Evolutionary conservation across 1,284 basidiomycete genomes (phyloP), one percentile per base, ranked within the genome.

Genomic region (Agroathelia rolfsii): DNA sequence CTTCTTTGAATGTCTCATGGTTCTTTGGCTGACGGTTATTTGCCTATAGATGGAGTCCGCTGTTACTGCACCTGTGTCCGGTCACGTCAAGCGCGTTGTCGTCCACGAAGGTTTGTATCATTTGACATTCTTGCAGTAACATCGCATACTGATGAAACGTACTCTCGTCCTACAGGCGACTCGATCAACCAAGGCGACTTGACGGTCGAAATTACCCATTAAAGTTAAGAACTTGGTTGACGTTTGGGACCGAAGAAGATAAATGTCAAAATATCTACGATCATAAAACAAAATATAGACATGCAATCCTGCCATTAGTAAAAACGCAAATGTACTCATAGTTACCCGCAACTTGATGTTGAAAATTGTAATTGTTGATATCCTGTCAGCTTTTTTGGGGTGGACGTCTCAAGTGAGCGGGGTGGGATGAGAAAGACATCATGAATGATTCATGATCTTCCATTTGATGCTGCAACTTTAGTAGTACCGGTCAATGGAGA

Each of bases 1-100:
- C 20, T 34, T 38, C 22, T 40, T 28, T 33, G 34, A 35, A 39
- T 34, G 19, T 25, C 33, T 29, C 28, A 37, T 38, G 47, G 45
- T 35, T 41, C 43, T 37, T 22, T 44, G 30, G 45, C 43, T 53
- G 40, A 46, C 45, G 28, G 28, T 28, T 30, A 30, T 28, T 43
- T 45, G 35, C 37, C 32, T 30, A 39, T 46, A 92, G 86, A 93
- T 95, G 89, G 94, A 98, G 66, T 90, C 86, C 42, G 79, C 88
- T 39, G 88, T 97, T 28, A 93, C 89, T 16, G 85, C 92, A 15
- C 92, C 94, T 21, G 92, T 96, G 28, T 88, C 87, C 35, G 94
- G 94, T 29, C 90, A 93, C 58, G 72, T 97, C 62, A 89, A 88
- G 64, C 80, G 90, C 29, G 87, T 98, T 27, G 70, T 79, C 33